Base-by-base conservation (phyloP, 768 basidiomycete species). In the Suillus paluster region DNA sequence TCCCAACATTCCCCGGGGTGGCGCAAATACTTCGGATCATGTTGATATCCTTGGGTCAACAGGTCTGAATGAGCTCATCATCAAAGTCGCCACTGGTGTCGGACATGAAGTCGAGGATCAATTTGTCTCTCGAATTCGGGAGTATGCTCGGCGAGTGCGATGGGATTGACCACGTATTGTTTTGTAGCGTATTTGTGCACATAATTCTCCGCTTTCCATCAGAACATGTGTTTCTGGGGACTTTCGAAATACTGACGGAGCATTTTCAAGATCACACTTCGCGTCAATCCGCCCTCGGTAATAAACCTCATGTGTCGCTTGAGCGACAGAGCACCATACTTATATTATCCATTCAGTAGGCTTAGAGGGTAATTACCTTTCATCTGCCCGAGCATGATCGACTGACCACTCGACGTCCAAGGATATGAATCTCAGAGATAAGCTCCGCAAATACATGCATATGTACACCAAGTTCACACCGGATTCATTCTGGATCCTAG, bases 21-120 rank as follows among this genome's bases (percentile, higher is more conserved):
- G 96, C 1, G 92, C 95, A 3, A 92, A 90, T 63, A 97, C 96
- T 1, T 87, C 91, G 52, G 94, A 97, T 72, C 94, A 97, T 69
- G 88, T 98, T 38, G 96, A 94, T 73, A 86, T 94, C 58, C 80
- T 89, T 27, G 87, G 96, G 8, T 89, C 92, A 11, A 90, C 86
- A 0, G 83, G 84, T 14, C 70, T 98, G 62, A 99, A 97, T 73
- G 92, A 95, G 72, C 87, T 97, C n/a, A 85, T 99, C 60, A 74
- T 97, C 34, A 90, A 94, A 74, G 90, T 97, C 8, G 96, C 90
- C 34, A 90, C 94, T 6, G 97, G 97, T 0, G 85, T 81, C 15
- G 91, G 88, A 3, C 75, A 91, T 62, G 88, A 93, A 68, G 78
- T 95, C 34, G 71, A 83, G 63, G 88, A 95, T 61, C 79, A 70